Conservation (phyloP, 176 grass and related monocot genomes). For the Carex pumila region DNA sequence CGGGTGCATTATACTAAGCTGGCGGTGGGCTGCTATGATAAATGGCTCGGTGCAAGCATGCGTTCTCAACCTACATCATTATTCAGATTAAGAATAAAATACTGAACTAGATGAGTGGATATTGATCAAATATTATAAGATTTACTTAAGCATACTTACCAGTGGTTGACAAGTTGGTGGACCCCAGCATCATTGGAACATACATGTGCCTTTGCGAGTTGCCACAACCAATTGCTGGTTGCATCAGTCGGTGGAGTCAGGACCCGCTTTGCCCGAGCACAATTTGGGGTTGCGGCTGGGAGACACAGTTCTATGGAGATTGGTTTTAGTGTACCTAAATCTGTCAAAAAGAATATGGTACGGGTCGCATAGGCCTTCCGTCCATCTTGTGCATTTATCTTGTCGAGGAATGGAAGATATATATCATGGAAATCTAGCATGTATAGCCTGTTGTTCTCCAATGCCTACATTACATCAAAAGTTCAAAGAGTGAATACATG, state of each 20-base stretch:
- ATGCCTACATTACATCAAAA: constrained; percentile 31
- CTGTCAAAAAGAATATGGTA: constrained; percentile 74
- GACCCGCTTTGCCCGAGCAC: constrained; percentile 62
- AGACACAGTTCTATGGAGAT: constrained; percentile 84
- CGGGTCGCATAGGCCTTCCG: constrained; percentile 90
- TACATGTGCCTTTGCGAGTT: constrained; percentile 93
- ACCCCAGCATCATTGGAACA: constrained; percentile 95
- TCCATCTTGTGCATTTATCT: constrained; percentile 78
- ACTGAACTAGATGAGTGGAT: background rate
- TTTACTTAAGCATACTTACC: constrained; percentile 33
- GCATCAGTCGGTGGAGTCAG: constrained; percentile 83
- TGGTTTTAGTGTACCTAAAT: constrained; percentile 65
- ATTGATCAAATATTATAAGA: background rate
- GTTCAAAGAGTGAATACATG: background rate
- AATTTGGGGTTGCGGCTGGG: constrained; percentile 45
- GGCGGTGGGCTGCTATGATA: constrained; percentile 59
- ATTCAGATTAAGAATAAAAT: background rate
- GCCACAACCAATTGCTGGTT: constrained; percentile 87
- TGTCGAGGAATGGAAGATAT: constrained; percentile 75
- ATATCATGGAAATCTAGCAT: constrained; percentile 83
- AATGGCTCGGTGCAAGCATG: constrained; percentile 89
- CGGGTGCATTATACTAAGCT: constrained; percentile 89
- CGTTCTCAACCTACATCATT: constrained; percentile 54
- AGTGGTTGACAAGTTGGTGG: constrained; percentile 94
- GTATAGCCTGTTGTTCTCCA: constrained; percentile 56